Evolutionary conservation across 1,284 basidiomycete species (phyloP), one percentile per base, ranked within the genome.

Genomic region (Marasmius sp.): DNA sequence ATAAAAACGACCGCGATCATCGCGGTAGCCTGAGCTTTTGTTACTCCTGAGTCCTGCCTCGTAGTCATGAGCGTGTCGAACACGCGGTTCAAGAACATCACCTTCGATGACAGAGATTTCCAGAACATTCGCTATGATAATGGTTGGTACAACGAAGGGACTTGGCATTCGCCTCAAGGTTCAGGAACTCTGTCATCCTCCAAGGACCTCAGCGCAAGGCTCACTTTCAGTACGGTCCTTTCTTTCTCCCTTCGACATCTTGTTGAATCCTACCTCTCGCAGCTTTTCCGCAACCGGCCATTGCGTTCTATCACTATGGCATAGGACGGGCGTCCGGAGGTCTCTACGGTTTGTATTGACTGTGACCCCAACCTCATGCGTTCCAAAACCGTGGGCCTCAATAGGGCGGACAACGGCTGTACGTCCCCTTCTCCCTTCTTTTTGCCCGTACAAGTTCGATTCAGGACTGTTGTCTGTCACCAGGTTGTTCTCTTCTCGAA

Each of bases 31-130:
- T 27, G 27, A 27, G 27, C n/a, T 27, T 27, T 27, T 27, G 27
- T 27, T 5, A 27, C 27, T 27, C 27, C 27, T 27, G 27, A 27
- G 2, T 27, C 27, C 27, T 27, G 27, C 27, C 27, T 27, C 27
- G 27, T 27, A 27, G 27, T 27, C 27, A 27, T 27, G 27, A 27
- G 27, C 27, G 5, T 5, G 27, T 27, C 27, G 27, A 27, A 5
- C 27, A 16, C 27, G n/a, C 27, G 27, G 18, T 49, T 3, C 27
- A 49, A 12, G 36, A 73, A 73, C 52, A 50, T 64, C 22, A 68
- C 69, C n/a, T 69, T 63, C 64, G 69, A 70, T 55, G 70, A 73
- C 59, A 66, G 67, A 41, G 66, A 71, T 53, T 59, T 66, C 9
- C 27, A 20, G n/a, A 22, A 61, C 27, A 59, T 72, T 5, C 18